Base-by-base conservation (phyloP, 768 basidiomycete genomes). In the Lactarius sanguifluus region DNA sequence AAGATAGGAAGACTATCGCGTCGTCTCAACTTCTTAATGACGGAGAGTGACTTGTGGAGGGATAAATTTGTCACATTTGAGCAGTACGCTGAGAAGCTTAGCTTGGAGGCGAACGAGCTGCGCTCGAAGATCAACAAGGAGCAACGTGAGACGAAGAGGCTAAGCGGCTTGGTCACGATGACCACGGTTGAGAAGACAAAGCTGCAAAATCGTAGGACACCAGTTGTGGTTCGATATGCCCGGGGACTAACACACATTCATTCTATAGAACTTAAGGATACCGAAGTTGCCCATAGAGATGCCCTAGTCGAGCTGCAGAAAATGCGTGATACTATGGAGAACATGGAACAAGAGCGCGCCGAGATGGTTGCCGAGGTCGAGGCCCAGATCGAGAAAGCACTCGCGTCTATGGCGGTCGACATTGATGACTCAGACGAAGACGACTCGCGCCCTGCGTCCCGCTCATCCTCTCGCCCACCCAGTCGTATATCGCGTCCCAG, bases 11-110 rank as follows among this genome's bases (percentile, higher is more conserved):
- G 93, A 50, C 82, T 94, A 36, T 90, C 88, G 54, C 84, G 92
- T 62, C 83, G 93, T 58, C 84, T 95, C 70, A 94, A 94, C 78
- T 95, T 94, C 81, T 80, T 95, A 72, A 92, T 94, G 90, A 92
- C 92, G 1, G 92, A 94, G 76, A 87, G 87, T 6, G 92, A 94
- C 72, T 78, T 94, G 57, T 96, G 94, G 94, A 82, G 93, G 67
- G 90, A 94, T 77, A 96, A 95, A 74, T 96, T 96, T 71, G 91
- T 95, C 59, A 90, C 91, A 16, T 96, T 97, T 71, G 95, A 97
- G 76, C 88, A 90, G 76, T 95, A 96, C 74, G 94, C 95, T 9
- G 94, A 96, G 79, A 90, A 91, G 73, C 82, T 97, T 36, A 92
- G 91, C 71, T 82, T 81, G 20, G 95, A 97, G 77, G 94, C 94